Evolutionary conservation across 169 alveolate genomes (phyloP), one percentile per base, ranked within the genome.

Genomic region (Amoebophrya sp.): DNA sequence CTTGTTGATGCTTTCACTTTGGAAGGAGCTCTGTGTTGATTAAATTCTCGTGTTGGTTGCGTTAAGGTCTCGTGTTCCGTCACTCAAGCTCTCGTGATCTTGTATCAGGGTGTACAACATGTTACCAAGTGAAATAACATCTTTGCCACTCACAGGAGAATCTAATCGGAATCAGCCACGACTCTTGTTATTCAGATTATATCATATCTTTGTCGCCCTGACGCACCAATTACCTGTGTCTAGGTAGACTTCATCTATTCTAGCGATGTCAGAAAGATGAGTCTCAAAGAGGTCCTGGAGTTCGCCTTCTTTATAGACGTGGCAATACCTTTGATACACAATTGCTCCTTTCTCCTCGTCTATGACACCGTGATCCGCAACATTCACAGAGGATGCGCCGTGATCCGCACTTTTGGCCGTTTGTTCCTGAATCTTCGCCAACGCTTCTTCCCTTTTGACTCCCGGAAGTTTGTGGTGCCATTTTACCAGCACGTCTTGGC

Each of bases 381-480:
- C n/a, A n/a, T n/a, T n/a, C n/a, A n/a, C n/a, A n/a, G n/a, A n/a
- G n/a, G n/a, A n/a, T n/a, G n/a, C n/a, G n/a, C n/a, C n/a, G n/a
- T n/a, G n/a, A 29, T 29, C 26, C 83, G 83, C 36, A 29, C 38
- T 18, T 18, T 47, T 6, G 65, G 29, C 18, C 29, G 6, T 47
- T 47, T 47, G 6, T 47, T 47, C 65, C 29, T 12, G 65, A 6
- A 47, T 47, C 18, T 47, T 47, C 18, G 6, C 65, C 65, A 47
- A 47, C 65, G 18, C 65, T 18, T 47, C 29, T 47, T 47, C 65
- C 65, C 65, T 6, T 36, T 65, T 65, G 39, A 65, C 38, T 18
- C 83, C 83, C 83, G 83, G 83, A 18, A 65, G 18, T 65, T 65
- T 65, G 83, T 65, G 83, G 26, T 65, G 83, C 83, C 83, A 65